These are phyloP conservation scores for Phyllostachys edulis DNA, from an alignment of 176 grass and related monocot genomes.

Conservation along the genomic window DNA sequence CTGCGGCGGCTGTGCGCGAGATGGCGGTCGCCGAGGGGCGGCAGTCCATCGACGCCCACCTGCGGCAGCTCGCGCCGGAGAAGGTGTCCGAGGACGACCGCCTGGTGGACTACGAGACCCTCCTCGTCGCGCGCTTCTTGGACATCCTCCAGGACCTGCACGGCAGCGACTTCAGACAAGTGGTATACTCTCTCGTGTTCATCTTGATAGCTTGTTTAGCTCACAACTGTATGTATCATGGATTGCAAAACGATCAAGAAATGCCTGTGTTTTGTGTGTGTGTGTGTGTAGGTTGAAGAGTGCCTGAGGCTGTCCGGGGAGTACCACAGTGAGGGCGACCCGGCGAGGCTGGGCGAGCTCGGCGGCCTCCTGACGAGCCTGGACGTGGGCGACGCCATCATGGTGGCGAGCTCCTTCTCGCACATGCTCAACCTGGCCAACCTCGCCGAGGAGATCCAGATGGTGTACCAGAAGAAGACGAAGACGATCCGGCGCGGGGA, in stretches of 20 bases:
- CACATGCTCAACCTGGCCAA: slow-evolving; percentile 90
- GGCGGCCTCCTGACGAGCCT: slow-evolving; percentile 56
- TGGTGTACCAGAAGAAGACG: slow-evolving; percentile 59
- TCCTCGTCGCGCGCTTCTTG: slow-evolving; percentile 62
- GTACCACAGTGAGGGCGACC: slow-evolving; percentile 43
- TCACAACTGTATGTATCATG: too few species aligned
- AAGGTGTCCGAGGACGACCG: slow-evolving; percentile 56
- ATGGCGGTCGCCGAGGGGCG: not conserved
- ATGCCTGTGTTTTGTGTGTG: not conserved
- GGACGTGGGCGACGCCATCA: slow-evolving; percentile 59
- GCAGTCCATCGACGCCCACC: slow-evolving; percentile 43
- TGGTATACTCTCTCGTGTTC: slow-evolving; percentile 25
- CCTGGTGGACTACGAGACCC: slow-evolving; percentile 58
- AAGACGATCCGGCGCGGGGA: slow-evolving; percentile 35
- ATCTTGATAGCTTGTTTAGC: not conserved
- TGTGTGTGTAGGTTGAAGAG: slow-evolving; percentile 54
- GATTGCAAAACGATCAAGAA: not conserved
- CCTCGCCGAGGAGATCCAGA: slow-evolving; percentile 83
- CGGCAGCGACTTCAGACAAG: slow-evolving; percentile 45
- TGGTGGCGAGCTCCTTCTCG: slow-evolving; percentile 68
- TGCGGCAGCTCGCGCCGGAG: slow-evolving; percentile 42
- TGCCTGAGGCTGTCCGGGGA: slow-evolving; percentile 66
- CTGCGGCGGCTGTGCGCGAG: not conserved
- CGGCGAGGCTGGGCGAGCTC: slow-evolving; percentile 47
- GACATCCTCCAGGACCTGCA: slow-evolving; percentile 62